These are phyloP conservation scores for Globisporangium nodosum DNA, from an alignment of 352 stramenopile genomes.

Conservation along the genomic window DNA sequence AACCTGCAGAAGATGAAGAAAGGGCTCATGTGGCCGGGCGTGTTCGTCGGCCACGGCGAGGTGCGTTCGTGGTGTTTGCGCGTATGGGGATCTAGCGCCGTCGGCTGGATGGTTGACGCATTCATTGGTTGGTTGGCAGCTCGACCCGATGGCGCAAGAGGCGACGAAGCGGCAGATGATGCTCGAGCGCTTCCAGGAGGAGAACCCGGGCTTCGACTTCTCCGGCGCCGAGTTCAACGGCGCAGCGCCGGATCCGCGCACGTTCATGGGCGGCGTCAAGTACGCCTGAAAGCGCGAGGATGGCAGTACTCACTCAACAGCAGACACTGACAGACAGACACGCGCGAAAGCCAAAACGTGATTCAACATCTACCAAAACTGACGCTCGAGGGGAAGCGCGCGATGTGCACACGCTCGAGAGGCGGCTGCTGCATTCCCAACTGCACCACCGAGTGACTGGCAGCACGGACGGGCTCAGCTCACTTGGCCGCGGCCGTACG, in stretches of 20 bases:
- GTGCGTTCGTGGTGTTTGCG: conserved; percentile 16
- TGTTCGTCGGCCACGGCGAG: conserved; percentile 85
- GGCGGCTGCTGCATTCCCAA: background rate
- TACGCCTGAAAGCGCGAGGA: conserved; percentile 40
- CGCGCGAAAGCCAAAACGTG: background rate
- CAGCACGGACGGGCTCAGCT: conserved; percentile 21
- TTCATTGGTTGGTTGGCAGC: conserved; percentile 15
- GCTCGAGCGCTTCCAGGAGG: conserved; percentile 97
- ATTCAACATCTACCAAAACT: background rate
- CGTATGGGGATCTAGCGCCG: conserved; percentile 3
- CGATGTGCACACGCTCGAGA: background rate
- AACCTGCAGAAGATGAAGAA: conserved; percentile 96
- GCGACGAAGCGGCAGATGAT: conserved; percentile 96
- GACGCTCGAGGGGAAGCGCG: background rate
- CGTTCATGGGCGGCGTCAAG: conserved; percentile 96
- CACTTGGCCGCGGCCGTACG: conserved; percentile 71
- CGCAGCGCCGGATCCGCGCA: conserved; percentile 91
- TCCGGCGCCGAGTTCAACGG: conserved; percentile 97
- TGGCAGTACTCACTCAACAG: too few species aligned
- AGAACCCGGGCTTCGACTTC: conserved; percentile 99
- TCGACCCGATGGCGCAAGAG: conserved; percentile 90
- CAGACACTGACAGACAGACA: background rate
- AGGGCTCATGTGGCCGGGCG: conserved; percentile 90
- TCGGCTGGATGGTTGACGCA: background rate
- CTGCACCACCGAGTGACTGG: background rate